phyloP scores from a whole-genome alignment of 805 yeast genomes.

The Myxozyma neglecta region DNA sequence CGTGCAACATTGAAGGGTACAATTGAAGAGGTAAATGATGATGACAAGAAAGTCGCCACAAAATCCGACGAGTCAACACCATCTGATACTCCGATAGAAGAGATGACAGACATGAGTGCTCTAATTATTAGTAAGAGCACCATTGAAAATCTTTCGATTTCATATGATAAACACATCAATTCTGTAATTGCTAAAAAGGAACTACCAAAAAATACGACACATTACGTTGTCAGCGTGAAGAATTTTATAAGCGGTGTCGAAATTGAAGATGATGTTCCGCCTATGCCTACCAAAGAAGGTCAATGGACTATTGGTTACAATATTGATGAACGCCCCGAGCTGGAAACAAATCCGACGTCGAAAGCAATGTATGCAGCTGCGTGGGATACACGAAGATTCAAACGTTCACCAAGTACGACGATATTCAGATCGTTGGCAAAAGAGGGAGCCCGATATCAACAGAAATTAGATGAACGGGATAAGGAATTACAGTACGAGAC shows the following conservation, averaged over 20 bases:
- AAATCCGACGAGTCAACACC: not conserved
- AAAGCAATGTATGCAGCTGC: not conserved
- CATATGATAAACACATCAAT: not conserved
- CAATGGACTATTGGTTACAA: slow-evolving; percentile 13
- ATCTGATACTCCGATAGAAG: not conserved
- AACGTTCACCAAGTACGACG: slow-evolving; percentile 18
- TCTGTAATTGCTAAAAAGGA: not conserved
- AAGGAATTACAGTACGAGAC: slow-evolving; percentile 1
- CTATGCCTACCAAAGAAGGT: slow-evolving; percentile 7
- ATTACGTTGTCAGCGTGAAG: slow-evolving; percentile 31
- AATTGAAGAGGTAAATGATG: not conserved
- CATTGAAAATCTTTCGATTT: not conserved
- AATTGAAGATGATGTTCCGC: slow-evolving; percentile 2
- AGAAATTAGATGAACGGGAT: slow-evolving; percentile 30
- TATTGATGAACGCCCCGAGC: not conserved
- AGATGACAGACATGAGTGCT: not conserved
- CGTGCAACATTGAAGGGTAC: not conserved
- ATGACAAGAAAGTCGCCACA: not conserved
- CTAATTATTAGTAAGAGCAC: not conserved
- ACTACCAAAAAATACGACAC: slow-evolving; percentile 4
- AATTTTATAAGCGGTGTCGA: slow-evolving; percentile 7
- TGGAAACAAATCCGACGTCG: not conserved
- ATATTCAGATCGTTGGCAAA: slow-evolving; percentile 38
- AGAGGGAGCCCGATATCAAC: slow-evolving; percentile 37
- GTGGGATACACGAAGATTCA: not conserved